These are phyloP conservation scores for Quaeritorhiza haematococci DNA, from an alignment of 371 early-diverging fungal species.

Conservation along the genomic window DNA sequence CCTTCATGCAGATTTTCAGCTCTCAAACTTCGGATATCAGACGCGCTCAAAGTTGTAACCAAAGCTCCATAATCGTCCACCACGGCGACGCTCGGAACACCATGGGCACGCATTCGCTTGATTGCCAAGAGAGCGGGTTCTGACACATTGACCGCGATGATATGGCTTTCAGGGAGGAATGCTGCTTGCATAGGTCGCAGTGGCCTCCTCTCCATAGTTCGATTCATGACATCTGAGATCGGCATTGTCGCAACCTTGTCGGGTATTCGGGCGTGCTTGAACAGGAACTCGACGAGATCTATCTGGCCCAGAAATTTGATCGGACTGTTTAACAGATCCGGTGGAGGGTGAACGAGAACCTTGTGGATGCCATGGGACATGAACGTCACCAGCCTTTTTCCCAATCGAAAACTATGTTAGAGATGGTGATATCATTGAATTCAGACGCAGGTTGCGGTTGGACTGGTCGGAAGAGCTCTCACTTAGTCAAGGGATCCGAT, in stretches of 20 bases:
- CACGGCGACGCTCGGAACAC: conserved; percentile 2
- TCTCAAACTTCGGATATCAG: conserved; percentile 1
- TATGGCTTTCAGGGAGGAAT: no score
- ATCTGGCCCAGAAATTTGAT: neutral
- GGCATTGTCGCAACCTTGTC: neutral
- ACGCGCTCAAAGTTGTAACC: neutral
- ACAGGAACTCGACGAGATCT: conserved; percentile 3
- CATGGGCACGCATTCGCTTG: neutral
- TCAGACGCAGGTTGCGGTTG: no score
- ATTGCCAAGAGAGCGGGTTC: neutral
- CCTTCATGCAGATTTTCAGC: no score
- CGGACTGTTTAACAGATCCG: neutral
- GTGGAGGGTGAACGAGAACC: neutral
- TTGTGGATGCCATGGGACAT: conserved; percentile 4
- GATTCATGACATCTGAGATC: conserved; percentile 1
- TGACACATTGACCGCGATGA: no score
- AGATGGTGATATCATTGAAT: no score
- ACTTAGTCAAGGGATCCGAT: no score
- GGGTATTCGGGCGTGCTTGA: neutral
- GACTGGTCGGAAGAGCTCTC: no score
- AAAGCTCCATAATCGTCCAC: conserved; percentile 1
- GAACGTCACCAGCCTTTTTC: neutral
- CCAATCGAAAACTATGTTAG: no score
- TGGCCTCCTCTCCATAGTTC: no score
- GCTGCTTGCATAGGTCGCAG: no score